phyloP scores from a whole-genome alignment of 2,329 filamentous ascomycete genomes.

The Neonectria ditissima region DNA sequence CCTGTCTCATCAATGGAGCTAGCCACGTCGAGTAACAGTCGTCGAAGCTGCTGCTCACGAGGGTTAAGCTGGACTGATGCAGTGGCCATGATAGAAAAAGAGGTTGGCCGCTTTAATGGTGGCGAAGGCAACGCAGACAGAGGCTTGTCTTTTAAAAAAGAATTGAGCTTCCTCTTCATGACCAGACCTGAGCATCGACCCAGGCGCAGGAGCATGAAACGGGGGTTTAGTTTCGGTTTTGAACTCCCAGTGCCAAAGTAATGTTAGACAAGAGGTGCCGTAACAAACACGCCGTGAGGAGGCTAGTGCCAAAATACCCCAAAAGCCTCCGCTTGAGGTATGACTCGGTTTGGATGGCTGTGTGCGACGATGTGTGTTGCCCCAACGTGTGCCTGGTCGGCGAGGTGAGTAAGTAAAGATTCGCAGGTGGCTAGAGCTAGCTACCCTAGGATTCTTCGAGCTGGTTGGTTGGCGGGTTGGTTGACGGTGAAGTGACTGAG shows the following conservation, averaged over 20 bases:
- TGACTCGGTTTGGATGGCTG: neutral
- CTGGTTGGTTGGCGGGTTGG: neutral
- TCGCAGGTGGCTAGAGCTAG: neutral
- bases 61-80: slow-evolving; percentile 68
- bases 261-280: neutral
- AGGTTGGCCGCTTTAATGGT: slow-evolving; percentile 4
- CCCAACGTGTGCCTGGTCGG: neutral
- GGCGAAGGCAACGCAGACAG: slow-evolving; percentile 6
- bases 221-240: neutral
- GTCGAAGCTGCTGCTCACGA: slow-evolving; percentile 77
- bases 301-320: neutral
- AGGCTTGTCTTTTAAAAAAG: slow-evolving; percentile 41
- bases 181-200: slow-evolving; percentile 35
- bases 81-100: slow-evolving; percentile 34
- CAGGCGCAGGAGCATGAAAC: slow-evolving; percentile 41
- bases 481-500: neutral
- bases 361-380: too few species aligned
- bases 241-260: too few species aligned
- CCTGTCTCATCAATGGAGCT: slow-evolving; percentile 65
- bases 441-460: neutral
- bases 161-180: slow-evolving; percentile 53
- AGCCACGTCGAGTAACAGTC: slow-evolving; percentile 86
- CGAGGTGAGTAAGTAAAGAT: neutral
- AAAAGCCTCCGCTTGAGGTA: neutral
- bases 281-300: neutral